These are phyloP conservation scores for Metschnikowia chrysomelidarum DNA, from an alignment of 805 yeast genomes.

Conservation along the genomic window DNA sequence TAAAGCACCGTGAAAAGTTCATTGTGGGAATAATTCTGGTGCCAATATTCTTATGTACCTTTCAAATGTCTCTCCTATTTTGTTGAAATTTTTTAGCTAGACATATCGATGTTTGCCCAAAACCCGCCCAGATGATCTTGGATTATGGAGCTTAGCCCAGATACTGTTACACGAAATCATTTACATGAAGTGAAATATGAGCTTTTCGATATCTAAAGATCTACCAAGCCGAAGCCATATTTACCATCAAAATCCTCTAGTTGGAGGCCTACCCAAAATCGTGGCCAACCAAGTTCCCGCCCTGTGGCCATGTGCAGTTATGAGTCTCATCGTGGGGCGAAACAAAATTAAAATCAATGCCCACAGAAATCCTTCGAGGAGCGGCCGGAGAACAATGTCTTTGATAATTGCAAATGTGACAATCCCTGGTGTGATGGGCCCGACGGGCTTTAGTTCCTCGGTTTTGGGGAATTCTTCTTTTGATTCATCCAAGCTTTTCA, in stretches of 20 bases:
- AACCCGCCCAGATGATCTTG: too few species aligned
- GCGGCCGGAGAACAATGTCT: slow-evolving; percentile 53
- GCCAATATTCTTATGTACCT: too few species aligned
- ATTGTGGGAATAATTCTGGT: too few species aligned
- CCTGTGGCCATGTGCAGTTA: slow-evolving; percentile 13
- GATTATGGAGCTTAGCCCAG: too few species aligned
- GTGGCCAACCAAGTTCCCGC: slow-evolving; percentile 13
- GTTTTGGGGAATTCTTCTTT: slow-evolving; percentile 8
- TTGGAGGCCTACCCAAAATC: slow-evolving; percentile 10
- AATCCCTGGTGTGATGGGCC: slow-evolving; percentile 42
- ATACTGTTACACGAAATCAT: too few species aligned
- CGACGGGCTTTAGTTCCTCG: slow-evolving; percentile 25
- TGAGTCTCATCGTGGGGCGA: slow-evolving; percentile 14
- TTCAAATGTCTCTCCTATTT: too few species aligned
- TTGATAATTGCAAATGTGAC: slow-evolving; percentile 48
- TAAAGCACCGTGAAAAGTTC: too few species aligned
- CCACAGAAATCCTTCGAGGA: slow-evolving; percentile 52
- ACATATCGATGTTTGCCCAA: too few species aligned
- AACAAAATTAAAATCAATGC: slow-evolving; percentile 13
- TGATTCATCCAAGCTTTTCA: slow-evolving; percentile 16
- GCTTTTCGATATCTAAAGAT: too few species aligned
- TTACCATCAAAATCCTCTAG: slow-evolving; percentile 1
- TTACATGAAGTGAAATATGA: too few species aligned
- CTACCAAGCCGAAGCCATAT: too few species aligned
- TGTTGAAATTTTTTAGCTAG: too few species aligned